Base-by-base conservation (phyloP, 148 eudicot species). In the Camellia sinensis region DNA sequence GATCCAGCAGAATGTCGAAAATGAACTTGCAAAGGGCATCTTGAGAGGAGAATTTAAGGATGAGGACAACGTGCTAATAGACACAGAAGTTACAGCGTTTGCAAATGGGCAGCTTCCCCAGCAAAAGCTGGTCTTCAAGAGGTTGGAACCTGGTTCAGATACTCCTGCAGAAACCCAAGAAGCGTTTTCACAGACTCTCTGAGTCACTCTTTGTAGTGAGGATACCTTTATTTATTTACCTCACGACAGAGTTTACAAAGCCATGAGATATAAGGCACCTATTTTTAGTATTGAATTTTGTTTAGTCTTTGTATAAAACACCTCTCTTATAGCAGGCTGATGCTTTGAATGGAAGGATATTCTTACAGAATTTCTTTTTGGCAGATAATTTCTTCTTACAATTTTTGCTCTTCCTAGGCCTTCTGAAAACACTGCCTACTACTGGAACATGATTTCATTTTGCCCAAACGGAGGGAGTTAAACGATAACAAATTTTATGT, bases 21-120 rank as follows among this genome's bases (percentile, higher is more conserved):
- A 95, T n/a, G 98, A 93, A 76, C 92, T 88, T 37, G 99, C 99
- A 7, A 96, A 90, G 88, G 98, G 97, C 19, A 93, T 96, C 19
- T 81, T 92, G 84, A 93, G 94, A 81, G 99, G 99, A 46, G 97
- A 93, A 17, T 93, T 89, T 72, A 92, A 89, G 82, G 99, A 96
- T 43, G 98, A 96, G 29, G 98, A 96, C 64, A 85, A 86, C 41
- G 84, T 93, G 50, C 41, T 87, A 3, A 77, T 93, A 52, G 98
- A 95, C 66, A 92, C 97, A 7, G 97, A 95, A 76, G 90, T 90
- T 17, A 89, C 89, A 0, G 97, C 89, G 4, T 95, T 86, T 77
- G 74, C 92, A 46, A 91, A 92, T 65, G 98, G 99, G 8, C 98
- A 92, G 83, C 87, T 89, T 80, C 98, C 99, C 2, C 98, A 91